Evolutionary conservation across 2,329 filamentous ascomycete species (phyloP).

Genomic region (Orbilia brochopaga): DNA sequence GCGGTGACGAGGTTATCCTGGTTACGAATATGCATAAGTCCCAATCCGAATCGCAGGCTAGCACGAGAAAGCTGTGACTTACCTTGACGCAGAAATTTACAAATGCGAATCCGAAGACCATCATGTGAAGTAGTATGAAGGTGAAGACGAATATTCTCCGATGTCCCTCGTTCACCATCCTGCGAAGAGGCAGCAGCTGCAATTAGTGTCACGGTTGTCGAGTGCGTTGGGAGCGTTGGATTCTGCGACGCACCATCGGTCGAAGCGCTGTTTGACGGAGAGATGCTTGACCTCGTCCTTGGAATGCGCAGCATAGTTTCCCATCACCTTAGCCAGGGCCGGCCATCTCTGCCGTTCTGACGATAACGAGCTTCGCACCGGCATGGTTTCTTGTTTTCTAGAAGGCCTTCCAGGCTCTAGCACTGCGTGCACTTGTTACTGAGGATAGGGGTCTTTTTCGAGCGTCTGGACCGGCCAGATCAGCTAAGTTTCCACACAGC

Average conservation of each 20-base stretch:
- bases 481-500: constrained; percentile 6
- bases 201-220: too few relatives aligned
- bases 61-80: too few relatives aligned
- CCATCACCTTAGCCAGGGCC: constrained; percentile 78
- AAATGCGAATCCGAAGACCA: constrained; percentile 80
- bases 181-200: constrained; percentile 35
- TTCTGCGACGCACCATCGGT: constrained; percentile 65
- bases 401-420: too few relatives aligned
- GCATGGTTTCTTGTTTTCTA: constrained; percentile 22
- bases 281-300: constrained; percentile 71
- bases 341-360: constrained; percentile 81
- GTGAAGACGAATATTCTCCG: constrained; percentile 78
- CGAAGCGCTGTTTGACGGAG: constrained; percentile 73
- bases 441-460: not conserved
- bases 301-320: constrained; percentile 80
- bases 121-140: constrained; percentile 74
- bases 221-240: constrained; percentile 30
- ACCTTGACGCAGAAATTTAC: constrained; percentile 78
- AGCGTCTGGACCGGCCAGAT: constrained; percentile 49
- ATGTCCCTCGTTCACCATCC: constrained; percentile 88
- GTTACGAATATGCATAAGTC: too few relatives aligned
- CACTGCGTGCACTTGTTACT: not conserved
- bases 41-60: too few relatives aligned
- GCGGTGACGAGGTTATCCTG: constrained; percentile 70
- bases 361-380: constrained; percentile 62